A percentile compares a stretch with the other conserved stretches of the same genome.
phyloP scores from a whole-genome alignment of 371 early-diverging fungal genomes.

The Actinomucor elegans region DNA sequence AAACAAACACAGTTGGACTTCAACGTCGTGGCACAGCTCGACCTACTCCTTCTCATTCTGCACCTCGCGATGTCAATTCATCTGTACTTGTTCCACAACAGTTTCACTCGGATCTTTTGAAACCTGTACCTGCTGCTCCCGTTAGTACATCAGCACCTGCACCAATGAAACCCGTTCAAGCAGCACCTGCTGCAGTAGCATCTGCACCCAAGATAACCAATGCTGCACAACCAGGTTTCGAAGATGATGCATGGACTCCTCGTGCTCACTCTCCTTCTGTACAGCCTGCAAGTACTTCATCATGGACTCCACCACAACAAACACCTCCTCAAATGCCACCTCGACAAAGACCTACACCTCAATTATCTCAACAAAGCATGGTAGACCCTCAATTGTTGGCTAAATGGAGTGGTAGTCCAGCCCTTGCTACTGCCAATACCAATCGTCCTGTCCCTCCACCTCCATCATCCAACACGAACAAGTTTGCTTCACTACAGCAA shows the following conservation, averaged over 20 bases:
- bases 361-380: slow-evolving; percentile 34
- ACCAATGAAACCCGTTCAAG: neutral
- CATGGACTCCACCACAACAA: neutral
- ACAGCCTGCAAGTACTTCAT: neutral
- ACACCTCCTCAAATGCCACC: slow-evolving; percentile 7
- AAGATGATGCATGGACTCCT: slow-evolving; percentile 60
- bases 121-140: slow-evolving; percentile 31
- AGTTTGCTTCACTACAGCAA: slow-evolving; percentile 13
- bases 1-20: slow-evolving; percentile 19
- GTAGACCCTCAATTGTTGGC: slow-evolving; percentile 36
- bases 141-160: neutral
- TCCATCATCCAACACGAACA: slow-evolving; percentile 13
- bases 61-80: slow-evolving; percentile 37
- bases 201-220: neutral
- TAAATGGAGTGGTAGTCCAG: slow-evolving; percentile 32
- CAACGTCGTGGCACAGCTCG: slow-evolving; percentile 48
- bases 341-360: slow-evolving; percentile 35
- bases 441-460: slow-evolving; percentile 16
- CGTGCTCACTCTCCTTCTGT: slow-evolving; percentile 32
- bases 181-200: neutral
- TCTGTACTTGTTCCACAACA: slow-evolving; percentile 9
- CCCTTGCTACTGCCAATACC: slow-evolving; percentile 15
- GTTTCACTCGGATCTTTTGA: slow-evolving; percentile 27
- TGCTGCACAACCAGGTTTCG: slow-evolving; percentile 34
- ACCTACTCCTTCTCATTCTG: slow-evolving; percentile 42